These are phyloP conservation scores for Kwoniella bestiolae DNA, from an alignment of 768 basidiomycete genomes.

Conservation along the genomic window DNA sequence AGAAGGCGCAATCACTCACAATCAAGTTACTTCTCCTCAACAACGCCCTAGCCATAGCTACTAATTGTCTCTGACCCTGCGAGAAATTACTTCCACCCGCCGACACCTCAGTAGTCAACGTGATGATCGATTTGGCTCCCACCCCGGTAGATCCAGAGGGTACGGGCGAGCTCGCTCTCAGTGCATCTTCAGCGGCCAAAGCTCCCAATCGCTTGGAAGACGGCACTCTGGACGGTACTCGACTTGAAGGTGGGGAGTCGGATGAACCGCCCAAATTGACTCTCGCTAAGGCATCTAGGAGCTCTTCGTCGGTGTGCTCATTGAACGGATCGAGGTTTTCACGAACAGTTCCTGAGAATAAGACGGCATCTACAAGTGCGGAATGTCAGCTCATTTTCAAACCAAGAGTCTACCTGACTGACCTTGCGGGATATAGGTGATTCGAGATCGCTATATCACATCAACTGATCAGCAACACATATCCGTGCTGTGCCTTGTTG, in stretches of 20 bases:
- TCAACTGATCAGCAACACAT: conserved; percentile 11
- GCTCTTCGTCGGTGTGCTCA: conserved; percentile 80
- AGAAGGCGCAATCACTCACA: conserved; percentile 23
- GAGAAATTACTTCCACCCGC: conserved; percentile 89
- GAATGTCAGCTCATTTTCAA: conserved; percentile 7
- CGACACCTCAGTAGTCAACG: conserved; percentile 77
- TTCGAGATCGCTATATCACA: conserved; percentile 40
- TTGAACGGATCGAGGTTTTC: conserved; percentile 60
- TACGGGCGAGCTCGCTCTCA: conserved; percentile 17
- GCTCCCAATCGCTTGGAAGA: conserved; percentile 34
- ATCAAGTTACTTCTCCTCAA: conserved; percentile 44
- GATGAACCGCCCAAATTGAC: conserved; percentile 74
- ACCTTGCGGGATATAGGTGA: conserved; percentile 61
- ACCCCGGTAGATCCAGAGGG: conserved; percentile 5
- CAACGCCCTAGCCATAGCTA: conserved; percentile 51
- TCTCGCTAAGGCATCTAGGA: conserved; percentile 76
- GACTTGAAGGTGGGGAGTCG: conserved; percentile 58
- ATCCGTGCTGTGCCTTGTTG: conserved; percentile 25
- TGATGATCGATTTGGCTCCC: conserved; percentile 58
- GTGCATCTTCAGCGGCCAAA: conserved; percentile 27
- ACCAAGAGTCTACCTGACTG: background rate
- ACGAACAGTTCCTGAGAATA: conserved; percentile 74
- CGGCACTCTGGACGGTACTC: conserved; percentile 28
- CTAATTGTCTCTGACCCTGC: conserved; percentile 79
- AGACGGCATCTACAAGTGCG: conserved; percentile 28